Evolutionary conservation across 2,329 filamentous ascomycete genomes (phyloP), one percentile per base, ranked within the genome.

Genomic region (Fusarium sp.): DNA sequence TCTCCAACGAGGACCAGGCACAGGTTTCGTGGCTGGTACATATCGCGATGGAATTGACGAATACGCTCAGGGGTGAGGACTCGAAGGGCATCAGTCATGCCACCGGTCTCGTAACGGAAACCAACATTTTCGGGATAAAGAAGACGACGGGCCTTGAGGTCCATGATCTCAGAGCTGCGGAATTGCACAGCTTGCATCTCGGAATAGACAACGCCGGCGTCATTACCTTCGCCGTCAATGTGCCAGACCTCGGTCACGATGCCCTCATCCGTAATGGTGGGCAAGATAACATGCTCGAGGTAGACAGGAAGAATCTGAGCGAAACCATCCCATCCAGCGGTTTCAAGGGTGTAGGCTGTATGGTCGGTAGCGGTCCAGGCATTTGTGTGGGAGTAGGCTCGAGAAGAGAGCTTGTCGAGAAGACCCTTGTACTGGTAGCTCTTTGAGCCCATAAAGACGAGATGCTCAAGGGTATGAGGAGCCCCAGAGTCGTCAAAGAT

Each of bases 121-220:
- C 95, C 95, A 51, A 96, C 87, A 42, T 91, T 90, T 73, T 95
- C 87, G 0, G 93, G 93, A 69, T 98, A 99, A 32, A 97, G 80
- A 39, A 95, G 79, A 3, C 91, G 87, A 36, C 91, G 88, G 48
- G 92, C 89, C 63, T 86, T 85, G 53, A 97, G 81, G 63, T 97
- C 92, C 85, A 98, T 97, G 55, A 98, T 85, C 73, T 97, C 92
- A 8, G 83, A 81, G 65, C 90, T 88, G 48, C 87, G 88, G 72
- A 96, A 96, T 72, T 98, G 91, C 3, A 97, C 88, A 21, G 89
- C 95, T 77, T 99, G 95, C 95, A 99, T 99, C 77, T 99, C 95
- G 0, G 94, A 97, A 77, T 99, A 99, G 9, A 99, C 95, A 2
- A 97, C 93, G 61, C 93, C 95, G 37, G 95, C 95, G 82, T 99